Conservation (phyloP, 2,329 filamentous ascomycete genomes). For the Thermomyces lanuginosus region DNA sequence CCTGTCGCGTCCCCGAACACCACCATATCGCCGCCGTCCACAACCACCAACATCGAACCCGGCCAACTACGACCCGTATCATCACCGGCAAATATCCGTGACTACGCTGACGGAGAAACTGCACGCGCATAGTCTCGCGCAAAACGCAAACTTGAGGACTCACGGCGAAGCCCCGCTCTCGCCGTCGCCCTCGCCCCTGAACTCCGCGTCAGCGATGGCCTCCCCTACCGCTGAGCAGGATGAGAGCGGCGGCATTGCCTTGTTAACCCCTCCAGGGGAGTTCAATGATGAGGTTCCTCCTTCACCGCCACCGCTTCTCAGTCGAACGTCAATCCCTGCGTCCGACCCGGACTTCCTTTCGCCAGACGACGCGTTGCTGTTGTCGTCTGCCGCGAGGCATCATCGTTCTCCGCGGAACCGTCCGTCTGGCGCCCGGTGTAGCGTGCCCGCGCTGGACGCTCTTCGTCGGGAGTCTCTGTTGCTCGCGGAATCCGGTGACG, state of each 20-base stretch:
- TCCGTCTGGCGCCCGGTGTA: slow-evolving; percentile 25
- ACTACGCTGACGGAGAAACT: slow-evolving; percentile 24
- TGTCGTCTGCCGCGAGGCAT: slow-evolving; percentile 5
- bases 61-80: slow-evolving; percentile 23
- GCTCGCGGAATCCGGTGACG: slow-evolving; percentile 15
- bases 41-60: slow-evolving; percentile 29
- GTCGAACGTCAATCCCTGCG: slow-evolving; percentile 15
- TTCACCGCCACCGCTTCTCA: slow-evolving; percentile 14
- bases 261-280: slow-evolving; percentile 23
- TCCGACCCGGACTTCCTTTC: slow-evolving; percentile 2
- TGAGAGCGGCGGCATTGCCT: slow-evolving; percentile 12
- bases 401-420: slow-evolving; percentile 22
- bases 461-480: slow-evolving; percentile 22
- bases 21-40: slow-evolving; percentile 18
- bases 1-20: slow-evolving; percentile 15
- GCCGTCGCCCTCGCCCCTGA: slow-evolving; percentile 11
- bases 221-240: slow-evolving; percentile 1
- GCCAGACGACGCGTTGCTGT: slow-evolving; percentile 10
- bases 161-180: slow-evolving; percentile 9
- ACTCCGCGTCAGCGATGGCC: slow-evolving; percentile 5
- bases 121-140: slow-evolving; percentile 22
- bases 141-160: slow-evolving; percentile 9
- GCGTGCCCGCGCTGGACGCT: slow-evolving; percentile 19
- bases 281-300: slow-evolving; percentile 18
- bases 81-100: slow-evolving; percentile 24